A percentile compares a stretch with the other conserved stretches of the same genome.
Conservation (phyloP, 2,329 filamentous ascomycete genomes). For the Fusarium euwallaceae region DNA sequence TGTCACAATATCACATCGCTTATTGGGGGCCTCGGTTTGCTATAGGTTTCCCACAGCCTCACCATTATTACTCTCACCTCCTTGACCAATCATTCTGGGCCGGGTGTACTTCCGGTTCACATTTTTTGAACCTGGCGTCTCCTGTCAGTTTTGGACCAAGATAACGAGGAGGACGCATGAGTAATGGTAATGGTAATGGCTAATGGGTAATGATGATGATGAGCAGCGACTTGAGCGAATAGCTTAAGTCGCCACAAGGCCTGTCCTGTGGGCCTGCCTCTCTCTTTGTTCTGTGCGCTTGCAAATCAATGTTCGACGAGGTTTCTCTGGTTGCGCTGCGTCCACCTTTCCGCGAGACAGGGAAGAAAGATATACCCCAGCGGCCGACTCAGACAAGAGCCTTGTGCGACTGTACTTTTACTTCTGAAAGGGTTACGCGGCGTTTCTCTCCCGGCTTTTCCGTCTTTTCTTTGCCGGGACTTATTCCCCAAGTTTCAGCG, state of each 20-base stretch:
- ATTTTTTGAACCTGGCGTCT: slow-evolving; percentile 17
- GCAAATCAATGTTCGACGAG: slow-evolving; percentile 6
- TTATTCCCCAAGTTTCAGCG: slow-evolving; percentile 33
- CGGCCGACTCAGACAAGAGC: slow-evolving; percentile 12
- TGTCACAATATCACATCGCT: slow-evolving; percentile 6
- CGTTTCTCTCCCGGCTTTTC: slow-evolving; percentile 33
- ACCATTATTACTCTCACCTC: slow-evolving; percentile 17
- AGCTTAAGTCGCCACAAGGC: slow-evolving; percentile 17
- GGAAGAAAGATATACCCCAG: slow-evolving; percentile 27
- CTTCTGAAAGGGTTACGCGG: slow-evolving; percentile 21
- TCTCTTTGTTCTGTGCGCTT: not conserved
- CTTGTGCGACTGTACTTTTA: slow-evolving; percentile 35
- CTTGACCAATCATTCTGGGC: slow-evolving; percentile 13
- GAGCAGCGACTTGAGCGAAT: slow-evolving; percentile 26
- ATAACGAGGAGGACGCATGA: slow-evolving; percentile 18
- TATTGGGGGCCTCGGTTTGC: slow-evolving; percentile 17
- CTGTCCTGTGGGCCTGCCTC: slow-evolving; percentile 6
- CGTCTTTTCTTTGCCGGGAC: slow-evolving; percentile 24
- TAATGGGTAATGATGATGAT: slow-evolving; percentile 31
- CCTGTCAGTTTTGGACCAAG: slow-evolving; percentile 20
- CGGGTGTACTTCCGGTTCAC: slow-evolving; percentile 17
- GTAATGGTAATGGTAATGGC: slow-evolving; percentile 36
- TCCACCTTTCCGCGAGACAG: slow-evolving; percentile 16
- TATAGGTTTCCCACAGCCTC: slow-evolving; percentile 33
- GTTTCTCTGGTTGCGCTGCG: slow-evolving; percentile 24